phyloP scores from a whole-genome alignment of 495 filamentous ascomycete genomes.

The Lasiosphaeriaceae sp. region DNA sequence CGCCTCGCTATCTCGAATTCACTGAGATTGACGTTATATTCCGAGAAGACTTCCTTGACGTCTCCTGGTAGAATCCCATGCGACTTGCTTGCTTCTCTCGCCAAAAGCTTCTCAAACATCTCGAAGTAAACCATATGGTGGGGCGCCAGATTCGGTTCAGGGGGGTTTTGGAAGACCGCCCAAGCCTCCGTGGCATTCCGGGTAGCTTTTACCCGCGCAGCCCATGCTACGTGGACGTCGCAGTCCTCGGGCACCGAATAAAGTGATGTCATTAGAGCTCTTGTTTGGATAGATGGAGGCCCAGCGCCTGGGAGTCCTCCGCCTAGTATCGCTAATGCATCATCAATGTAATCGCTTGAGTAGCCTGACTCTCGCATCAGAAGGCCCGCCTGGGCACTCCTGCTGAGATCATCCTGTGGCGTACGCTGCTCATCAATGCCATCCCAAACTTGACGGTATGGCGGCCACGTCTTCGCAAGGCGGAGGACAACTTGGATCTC shows the following conservation, averaged over 20 bases:
- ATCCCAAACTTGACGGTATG: slow-evolving; percentile 39
- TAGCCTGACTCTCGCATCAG: slow-evolving; percentile 42
- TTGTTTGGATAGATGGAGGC: slow-evolving; percentile 41
- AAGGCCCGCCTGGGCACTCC: slow-evolving; percentile 35
- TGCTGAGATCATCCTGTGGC: slow-evolving; percentile 38
- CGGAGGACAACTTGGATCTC: slow-evolving; percentile 36
- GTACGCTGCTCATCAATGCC: slow-evolving; percentile 40
- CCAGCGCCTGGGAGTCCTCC: slow-evolving; percentile 24
- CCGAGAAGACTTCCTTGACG: slow-evolving; percentile 30
- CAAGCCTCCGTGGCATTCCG: slow-evolving; percentile 45
- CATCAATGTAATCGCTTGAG: slow-evolving; percentile 27
- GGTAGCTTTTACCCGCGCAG: slow-evolving; percentile 34
- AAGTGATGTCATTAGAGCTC: slow-evolving; percentile 19
- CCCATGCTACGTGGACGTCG: slow-evolving; percentile 30
- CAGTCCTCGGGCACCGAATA: slow-evolving; percentile 18
- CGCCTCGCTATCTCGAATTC: slow-evolving; percentile 38
- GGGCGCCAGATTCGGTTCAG: slow-evolving; percentile 21
- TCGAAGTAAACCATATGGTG: slow-evolving; percentile 35
- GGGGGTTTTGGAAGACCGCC: slow-evolving; percentile 35
- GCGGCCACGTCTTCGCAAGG: slow-evolving; percentile 42
- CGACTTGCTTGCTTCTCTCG: slow-evolving; percentile 8
- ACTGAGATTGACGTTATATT: slow-evolving; percentile 38
- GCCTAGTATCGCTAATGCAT: slow-evolving; percentile 33
- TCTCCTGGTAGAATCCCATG: slow-evolving; percentile 36
- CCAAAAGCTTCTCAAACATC: slow-evolving; percentile 44